These are phyloP conservation scores for Dothistroma septosporum DNA, from an alignment of 2,329 filamentous ascomycete genomes.

Conservation along the genomic window DNA sequence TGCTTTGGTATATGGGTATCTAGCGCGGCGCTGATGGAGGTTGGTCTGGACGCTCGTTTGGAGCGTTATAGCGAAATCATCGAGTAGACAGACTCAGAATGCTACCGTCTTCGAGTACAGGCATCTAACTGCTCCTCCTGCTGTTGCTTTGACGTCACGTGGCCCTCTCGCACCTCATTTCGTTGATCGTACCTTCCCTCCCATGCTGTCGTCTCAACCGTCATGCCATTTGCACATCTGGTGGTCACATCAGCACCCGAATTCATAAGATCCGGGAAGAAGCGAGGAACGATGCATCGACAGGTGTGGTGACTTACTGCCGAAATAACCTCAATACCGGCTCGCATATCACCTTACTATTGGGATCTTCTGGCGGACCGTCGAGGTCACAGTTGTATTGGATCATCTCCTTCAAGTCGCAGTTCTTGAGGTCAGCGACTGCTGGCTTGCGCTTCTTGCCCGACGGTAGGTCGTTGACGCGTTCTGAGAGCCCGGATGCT, in stretches of 20 bases:
- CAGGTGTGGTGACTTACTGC: slow-evolving; percentile 40
- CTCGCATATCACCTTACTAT: slow-evolving; percentile 49
- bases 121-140: neutral
- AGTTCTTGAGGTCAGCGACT: slow-evolving; percentile 48
- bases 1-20: slow-evolving; percentile 3
- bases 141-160: slow-evolving; percentile 5
- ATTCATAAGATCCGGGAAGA: neutral
- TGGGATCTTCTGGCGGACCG: slow-evolving; percentile 38
- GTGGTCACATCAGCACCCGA: slow-evolving; percentile 16
- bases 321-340: slow-evolving; percentile 58
- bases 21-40: slow-evolving; percentile 36
- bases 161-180: slow-evolving; percentile 8
- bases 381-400: slow-evolving; percentile 60
- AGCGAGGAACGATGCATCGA: slow-evolving; percentile 27
- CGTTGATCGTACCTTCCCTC: slow-evolving; percentile 41
- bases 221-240: slow-evolving; percentile 53
- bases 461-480: slow-evolving; percentile 50
- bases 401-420: slow-evolving; percentile 55
- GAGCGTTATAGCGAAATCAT: neutral
- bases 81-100: neutral
- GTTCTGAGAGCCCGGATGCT: slow-evolving; percentile 48
- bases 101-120: neutral
- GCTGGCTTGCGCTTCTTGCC: slow-evolving; percentile 52
- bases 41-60: neutral
- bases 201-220: slow-evolving; percentile 60